Evolutionary conservation across 1,139 yeast genomes (phyloP), one percentile per base, ranked within the genome.

Genomic region (Protomyces macrosporus): DNA sequence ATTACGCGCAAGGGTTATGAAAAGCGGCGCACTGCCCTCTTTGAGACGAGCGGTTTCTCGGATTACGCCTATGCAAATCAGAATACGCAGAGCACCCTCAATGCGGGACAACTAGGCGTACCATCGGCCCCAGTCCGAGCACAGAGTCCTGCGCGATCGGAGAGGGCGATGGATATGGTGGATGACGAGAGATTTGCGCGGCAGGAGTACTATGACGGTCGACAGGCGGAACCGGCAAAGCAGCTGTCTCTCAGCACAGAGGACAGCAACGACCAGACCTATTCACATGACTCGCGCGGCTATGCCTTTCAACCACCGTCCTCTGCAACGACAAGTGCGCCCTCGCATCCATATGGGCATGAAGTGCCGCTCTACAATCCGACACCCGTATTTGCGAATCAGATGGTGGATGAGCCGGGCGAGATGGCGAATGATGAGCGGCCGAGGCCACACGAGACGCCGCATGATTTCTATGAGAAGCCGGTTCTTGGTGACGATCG

Each of bases 1-100:
- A 76, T 86, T 65, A 86, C 90, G 0, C 84, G 81, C 60, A 86
- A 85, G 71, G 90, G 91, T 1, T 86, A 84, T 70, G 75, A 78
- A 53, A 84, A 82, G 69, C 84, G 83, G 66, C 75, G 88, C 62
- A 79, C 79, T 51, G 78, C 75, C 65, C 69, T 83, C n/a, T 70
- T 82, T 35, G 73, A 76, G 1, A 70, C 71, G 14, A 69, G 69
- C 57, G 67, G 65, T 16, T 12, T 58, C 16, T 51, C 62, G 12
- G 36, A 40, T 60, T 63, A 45, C 66, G 40, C 50, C 35, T 65
- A 64, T 14, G 51, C 64, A 14, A 55, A 61, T 48, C 65, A 56
- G 9, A 32, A 14, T 10, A 7, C 56, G 32, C 40, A 51, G 23
- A 23, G 23, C 23, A 23, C 23, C 23, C 23, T 23, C 23, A 23